Evolutionary conservation across 2,329 filamentous ascomycete species (phyloP).

Genomic region (Lachnellula suecica): DNA sequence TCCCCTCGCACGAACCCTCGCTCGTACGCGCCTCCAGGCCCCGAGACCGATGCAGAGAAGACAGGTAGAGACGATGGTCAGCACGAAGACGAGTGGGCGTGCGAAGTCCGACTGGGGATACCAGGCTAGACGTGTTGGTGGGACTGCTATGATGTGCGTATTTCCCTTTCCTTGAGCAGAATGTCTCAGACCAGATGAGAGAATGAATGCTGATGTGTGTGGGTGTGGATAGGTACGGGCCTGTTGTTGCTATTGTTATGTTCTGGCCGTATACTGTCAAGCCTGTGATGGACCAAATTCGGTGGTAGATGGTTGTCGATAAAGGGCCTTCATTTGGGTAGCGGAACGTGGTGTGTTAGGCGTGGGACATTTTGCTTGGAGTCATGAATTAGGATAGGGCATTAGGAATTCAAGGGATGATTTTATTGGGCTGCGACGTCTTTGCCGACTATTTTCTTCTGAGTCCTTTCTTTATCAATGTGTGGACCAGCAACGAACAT

Average conservation of each 20-base stretch:
- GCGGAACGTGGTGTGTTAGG: not conserved
- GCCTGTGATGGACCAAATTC: constrained; percentile 15
- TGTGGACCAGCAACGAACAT: too few relatives aligned
- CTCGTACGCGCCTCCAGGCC: constrained; percentile 13
- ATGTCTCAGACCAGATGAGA: not conserved
- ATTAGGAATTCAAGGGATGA: not conserved
- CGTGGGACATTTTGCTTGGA: not conserved
- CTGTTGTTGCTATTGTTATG: constrained; percentile 21
- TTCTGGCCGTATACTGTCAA: constrained; percentile 21
- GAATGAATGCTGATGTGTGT: not conserved
- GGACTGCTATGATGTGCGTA: constrained; percentile 24
- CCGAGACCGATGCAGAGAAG: not conserved
- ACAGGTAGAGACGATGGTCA: constrained; percentile 6
- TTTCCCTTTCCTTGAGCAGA: not conserved
- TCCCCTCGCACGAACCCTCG: constrained; percentile 12
- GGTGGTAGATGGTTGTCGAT: constrained; percentile 3
- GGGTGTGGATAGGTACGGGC: constrained; percentile 20
- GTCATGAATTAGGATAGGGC: not conserved
- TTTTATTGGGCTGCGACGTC: not conserved
- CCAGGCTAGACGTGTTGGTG: constrained; percentile 20
- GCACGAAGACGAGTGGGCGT: constrained; percentile 1
- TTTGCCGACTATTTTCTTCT: too few relatives aligned
- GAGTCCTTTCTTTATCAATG: too few relatives aligned
- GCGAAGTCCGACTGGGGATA: constrained; percentile 17
- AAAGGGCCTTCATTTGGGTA: too few relatives aligned